Percentiles rank a stretch among this genome's conserved stretches.
Conservation (phyloP, 179 eudicot genomes). For the Vitellaria paradoxa region DNA sequence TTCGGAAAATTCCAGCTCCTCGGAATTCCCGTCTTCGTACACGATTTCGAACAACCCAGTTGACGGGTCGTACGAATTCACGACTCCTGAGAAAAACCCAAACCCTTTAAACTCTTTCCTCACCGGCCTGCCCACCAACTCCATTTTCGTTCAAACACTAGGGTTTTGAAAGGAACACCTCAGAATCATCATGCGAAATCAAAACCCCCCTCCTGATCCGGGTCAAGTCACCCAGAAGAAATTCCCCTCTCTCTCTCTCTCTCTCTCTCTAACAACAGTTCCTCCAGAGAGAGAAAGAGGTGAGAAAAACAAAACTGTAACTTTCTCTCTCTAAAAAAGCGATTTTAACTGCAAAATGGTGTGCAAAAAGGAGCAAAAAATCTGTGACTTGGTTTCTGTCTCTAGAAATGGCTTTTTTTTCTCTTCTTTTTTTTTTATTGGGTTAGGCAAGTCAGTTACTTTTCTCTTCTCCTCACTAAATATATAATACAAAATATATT, state of each 20-base stretch:
- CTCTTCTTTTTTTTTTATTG: neutral
- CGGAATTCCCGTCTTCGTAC: slow-evolving; percentile 69
- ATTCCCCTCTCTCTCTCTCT: neutral
- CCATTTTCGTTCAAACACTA: slow-evolving; percentile 37
- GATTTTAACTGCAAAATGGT: slow-evolving; percentile 3
- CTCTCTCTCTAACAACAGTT: neutral
- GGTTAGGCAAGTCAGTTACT: slow-evolving; percentile 14
- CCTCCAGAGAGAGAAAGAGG: neutral
- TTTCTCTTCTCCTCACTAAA: too few species aligned
- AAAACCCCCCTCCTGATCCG: neutral
- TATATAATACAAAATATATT: too few species aligned
- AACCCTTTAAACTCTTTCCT: slow-evolving; percentile 51
- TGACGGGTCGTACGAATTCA: slow-evolving; percentile 50
- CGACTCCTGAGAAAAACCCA: slow-evolving; percentile 49
- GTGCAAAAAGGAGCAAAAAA: neutral
- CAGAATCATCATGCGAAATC: neutral
- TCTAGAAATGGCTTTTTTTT: neutral
- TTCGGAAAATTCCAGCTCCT: slow-evolving; percentile 43
- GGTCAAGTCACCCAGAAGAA: neutral
- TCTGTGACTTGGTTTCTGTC: neutral
- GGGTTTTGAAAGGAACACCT: neutral
- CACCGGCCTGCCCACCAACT: slow-evolving; percentile 62
- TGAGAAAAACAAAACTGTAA: neutral
- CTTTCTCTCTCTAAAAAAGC: neutral
- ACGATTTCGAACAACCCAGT: slow-evolving; percentile 50